phyloP scores from a whole-genome alignment of 495 filamentous ascomycete genomes.

The Aspergillus steynii region DNA sequence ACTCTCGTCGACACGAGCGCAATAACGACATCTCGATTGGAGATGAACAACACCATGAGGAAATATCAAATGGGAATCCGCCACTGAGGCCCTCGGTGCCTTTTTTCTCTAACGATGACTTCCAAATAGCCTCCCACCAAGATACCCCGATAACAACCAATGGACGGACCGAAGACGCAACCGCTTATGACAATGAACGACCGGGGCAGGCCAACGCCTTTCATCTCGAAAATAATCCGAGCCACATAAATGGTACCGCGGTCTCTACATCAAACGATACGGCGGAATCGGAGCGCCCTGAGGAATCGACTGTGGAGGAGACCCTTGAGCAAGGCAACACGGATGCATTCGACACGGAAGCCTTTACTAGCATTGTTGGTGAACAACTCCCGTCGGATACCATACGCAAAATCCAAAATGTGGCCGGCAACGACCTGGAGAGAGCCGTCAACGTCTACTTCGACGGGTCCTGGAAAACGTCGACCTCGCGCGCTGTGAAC shows the following conservation, averaged over 20 bases:
- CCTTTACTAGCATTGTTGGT: constrained; percentile 72
- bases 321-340: background rate
- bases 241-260: background rate
- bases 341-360: constrained; percentile 63
- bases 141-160: background rate
- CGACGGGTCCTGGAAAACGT: constrained; percentile 84
- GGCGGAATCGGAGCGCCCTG: background rate
- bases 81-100: background rate
- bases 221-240: background rate
- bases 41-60: background rate
- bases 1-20: background rate
- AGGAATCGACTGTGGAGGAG: background rate
- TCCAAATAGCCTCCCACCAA: background rate
- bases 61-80: background rate
- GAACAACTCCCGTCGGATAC: constrained; percentile 55
- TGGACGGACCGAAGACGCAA: background rate
- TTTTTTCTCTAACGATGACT: background rate
- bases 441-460: constrained; percentile 83
- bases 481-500: constrained; percentile 14
- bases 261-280: background rate
- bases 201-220: background rate
- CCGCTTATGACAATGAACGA: background rate
- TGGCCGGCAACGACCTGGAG: constrained; percentile 63
- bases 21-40: background rate
- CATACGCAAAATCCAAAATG: constrained; percentile 52